Base-by-base conservation (phyloP, 164 flowering plant species). In the Umbellularia californica region DNA sequence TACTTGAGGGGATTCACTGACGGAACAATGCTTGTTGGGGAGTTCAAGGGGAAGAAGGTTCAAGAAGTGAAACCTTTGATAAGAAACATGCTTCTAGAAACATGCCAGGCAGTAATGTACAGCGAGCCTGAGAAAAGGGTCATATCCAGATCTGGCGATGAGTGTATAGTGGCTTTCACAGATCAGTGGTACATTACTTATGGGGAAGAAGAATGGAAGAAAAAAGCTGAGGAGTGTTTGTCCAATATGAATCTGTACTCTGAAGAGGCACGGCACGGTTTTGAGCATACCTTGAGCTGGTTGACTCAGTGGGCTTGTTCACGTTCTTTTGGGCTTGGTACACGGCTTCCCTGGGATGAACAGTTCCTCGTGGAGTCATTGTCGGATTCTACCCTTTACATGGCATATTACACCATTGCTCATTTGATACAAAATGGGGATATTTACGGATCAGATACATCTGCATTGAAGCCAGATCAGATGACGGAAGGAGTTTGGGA, bases 401-500 rank as follows among this genome's bases (percentile, higher is more conserved):
- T 92, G 98, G 97, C 97, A 14, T 93, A 88, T 72, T 92, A 92
- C 83, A 92, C 98, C 20, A 83, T 94, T 52, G 87, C 93, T 50
- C 97, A 94, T 79, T 22, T 88, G 30, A 79, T 92, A 35, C 98
- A 94, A 69, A 79, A 84, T 66, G 95, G 88, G 1, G 89, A 94
- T 70, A 63, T 72, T 68, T 72, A 60, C 20, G 74, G 74, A 10
- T 60, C 69, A 11, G 74, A 62, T 72, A 72, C 97, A 20, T 91
- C 90, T 80, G 69, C 90, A 83, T 84, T 94, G 24, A 85, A 81
- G 55, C 91, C 96, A 15, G 86, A 87, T 66, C 96, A 92, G 75
- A 79, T 94, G 89, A 92, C 92, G 14, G 95, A 92, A 83, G 96
- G 90, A 72, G 92, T 94, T 11, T 94, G 98, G 97, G 92, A 92